Evolutionary conservation across 192 early-diverging fungal species (phyloP).

Genomic region (Thamnidium elegans): DNA sequence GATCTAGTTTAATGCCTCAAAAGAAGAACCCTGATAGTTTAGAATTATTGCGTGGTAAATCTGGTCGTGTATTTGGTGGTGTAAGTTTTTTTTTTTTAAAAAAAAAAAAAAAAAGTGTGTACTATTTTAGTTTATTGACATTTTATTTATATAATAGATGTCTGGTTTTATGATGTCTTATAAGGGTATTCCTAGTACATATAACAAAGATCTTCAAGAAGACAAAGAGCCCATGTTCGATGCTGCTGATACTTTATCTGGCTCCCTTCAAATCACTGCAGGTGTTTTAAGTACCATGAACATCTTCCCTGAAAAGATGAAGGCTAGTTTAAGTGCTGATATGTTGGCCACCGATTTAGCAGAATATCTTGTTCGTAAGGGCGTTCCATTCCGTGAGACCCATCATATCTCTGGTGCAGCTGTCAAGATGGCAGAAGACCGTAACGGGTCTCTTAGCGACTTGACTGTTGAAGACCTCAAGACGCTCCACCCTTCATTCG

Average conservation of each 20-base stretch:
- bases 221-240: conserved; percentile 99
- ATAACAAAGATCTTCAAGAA: conserved; percentile 99
- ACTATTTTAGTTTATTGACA: not conserved
- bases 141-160: conserved; percentile 47
- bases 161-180: conserved; percentile 97
- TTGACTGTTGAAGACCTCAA: conserved; percentile 80
- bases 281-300: conserved; percentile 90
- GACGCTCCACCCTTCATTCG: conserved; percentile 81
- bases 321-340: conserved; percentile 73
- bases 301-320: conserved; percentile 84
- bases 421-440: conserved; percentile 90
- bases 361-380: conserved; percentile 97
- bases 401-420: conserved; percentile 98
- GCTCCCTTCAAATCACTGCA: conserved; percentile 88
- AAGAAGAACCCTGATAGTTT: conserved; percentile 99
- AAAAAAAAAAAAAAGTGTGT: not conserved
- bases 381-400: conserved; percentile 97
- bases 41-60: conserved; percentile 95
- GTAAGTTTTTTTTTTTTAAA: conserved; percentile 34
- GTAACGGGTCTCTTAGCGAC: conserved; percentile 66
- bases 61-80: conserved; percentile 93
- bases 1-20: conserved; percentile 97
- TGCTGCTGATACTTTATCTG: conserved; percentile 83
- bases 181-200: conserved; percentile 96
- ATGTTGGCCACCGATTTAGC: conserved; percentile 99